Conservation (phyloP, 768 basidiomycete genomes). For the Leccinum barrowsii region DNA sequence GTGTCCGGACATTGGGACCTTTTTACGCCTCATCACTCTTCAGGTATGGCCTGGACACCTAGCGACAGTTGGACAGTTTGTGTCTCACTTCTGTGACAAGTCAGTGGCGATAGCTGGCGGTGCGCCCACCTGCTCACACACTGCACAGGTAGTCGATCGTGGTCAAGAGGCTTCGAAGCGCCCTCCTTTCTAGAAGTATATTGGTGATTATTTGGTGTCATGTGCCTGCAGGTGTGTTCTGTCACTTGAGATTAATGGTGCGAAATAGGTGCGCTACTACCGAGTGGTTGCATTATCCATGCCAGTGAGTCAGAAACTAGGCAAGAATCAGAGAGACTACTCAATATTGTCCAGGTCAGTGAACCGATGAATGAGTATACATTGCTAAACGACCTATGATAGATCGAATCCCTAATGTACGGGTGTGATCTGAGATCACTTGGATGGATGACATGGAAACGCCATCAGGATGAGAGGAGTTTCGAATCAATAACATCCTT, state of each 20-base stretch:
- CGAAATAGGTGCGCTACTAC: too few relatives aligned
- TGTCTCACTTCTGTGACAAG: background rate
- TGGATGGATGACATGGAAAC: background rate
- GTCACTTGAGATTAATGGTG: too few relatives aligned
- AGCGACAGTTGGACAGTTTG: too few relatives aligned
- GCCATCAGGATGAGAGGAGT: constrained; percentile 32
- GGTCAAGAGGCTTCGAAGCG: too few relatives aligned
- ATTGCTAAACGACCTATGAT: background rate
- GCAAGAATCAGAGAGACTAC: constrained; percentile 3
- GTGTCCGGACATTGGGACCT: background rate
- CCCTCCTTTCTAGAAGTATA: too few relatives aligned
- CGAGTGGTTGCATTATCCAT: background rate
- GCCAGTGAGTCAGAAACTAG: background rate
- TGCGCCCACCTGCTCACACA: background rate
- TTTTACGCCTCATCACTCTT: background rate
- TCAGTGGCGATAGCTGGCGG: background rate
- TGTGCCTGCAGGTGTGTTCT: too few relatives aligned
- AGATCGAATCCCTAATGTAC: background rate
- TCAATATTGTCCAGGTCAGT: background rate
- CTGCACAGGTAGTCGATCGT: background rate
- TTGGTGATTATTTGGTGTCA: too few relatives aligned
- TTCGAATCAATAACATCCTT: constrained; percentile 65
- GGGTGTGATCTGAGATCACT: background rate
- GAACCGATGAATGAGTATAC: background rate
- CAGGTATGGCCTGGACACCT: background rate